A percentile compares a stretch with the other conserved stretches of the same genome.
phyloP scores from a whole-genome alignment of 148 eudicot species.

The Oxyria digyna region DNA sequence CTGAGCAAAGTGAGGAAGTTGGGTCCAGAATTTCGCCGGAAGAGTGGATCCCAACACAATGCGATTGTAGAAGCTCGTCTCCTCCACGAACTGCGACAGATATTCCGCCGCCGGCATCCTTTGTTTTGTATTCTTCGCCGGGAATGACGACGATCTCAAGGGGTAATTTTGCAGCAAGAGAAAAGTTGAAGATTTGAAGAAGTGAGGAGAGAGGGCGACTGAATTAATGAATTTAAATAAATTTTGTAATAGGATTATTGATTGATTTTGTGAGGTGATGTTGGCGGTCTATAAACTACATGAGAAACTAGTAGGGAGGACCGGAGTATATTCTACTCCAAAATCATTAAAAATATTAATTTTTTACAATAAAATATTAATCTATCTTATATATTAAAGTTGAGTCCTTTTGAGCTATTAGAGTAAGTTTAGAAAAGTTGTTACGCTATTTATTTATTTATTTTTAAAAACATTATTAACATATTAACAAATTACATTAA shows the following conservation, averaged over 20 bases:
- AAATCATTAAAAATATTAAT: no score
- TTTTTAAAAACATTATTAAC: no score
- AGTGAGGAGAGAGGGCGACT: background rate
- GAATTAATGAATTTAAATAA: background rate
- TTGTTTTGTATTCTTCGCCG: background rate
- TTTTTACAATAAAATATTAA: no score
- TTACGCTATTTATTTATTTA: no score
- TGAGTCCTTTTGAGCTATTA: no score
- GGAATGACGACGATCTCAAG: slow-evolving; percentile 3
- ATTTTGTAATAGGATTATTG: no score
- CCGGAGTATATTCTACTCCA: no score
- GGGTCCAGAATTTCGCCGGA: slow-evolving; percentile 40
- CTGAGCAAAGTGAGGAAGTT: slow-evolving; percentile 61
- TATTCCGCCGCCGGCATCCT: slow-evolving; percentile 20
- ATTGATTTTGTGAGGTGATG: background rate
- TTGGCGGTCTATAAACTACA: background rate
- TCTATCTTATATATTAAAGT: no score
- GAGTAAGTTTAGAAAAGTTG: no score
- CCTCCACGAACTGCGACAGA: slow-evolving; percentile 28
- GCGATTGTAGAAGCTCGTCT: slow-evolving; percentile 50
- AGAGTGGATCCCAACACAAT: slow-evolving; percentile 41
- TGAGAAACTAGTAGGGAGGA: no score
- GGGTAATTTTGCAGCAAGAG: background rate
- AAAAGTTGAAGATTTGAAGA: background rate
- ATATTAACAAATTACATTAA: no score